Percentiles rank a stretch among this genome's conserved stretches.
These are phyloP conservation scores for Cryptococcus neoformans DNA, from an alignment of 1,284 basidiomycete genomes.

Conservation along the genomic window DNA sequence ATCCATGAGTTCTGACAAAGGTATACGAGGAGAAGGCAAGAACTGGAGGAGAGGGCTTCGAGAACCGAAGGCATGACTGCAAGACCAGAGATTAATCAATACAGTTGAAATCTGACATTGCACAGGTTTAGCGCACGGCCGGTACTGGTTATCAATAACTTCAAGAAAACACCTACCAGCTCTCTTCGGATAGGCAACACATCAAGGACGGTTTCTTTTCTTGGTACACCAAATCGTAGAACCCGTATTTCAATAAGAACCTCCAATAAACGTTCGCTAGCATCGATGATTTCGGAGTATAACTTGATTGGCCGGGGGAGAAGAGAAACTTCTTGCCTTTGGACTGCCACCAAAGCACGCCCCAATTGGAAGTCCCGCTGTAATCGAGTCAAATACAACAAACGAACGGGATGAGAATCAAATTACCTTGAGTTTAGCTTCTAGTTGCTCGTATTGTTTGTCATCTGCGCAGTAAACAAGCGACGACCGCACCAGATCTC, in stretches of 20 bases:
- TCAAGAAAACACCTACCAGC: conserved; percentile 35
- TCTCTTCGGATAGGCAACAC: conserved; percentile 52
- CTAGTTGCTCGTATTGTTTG: conserved; percentile 34
- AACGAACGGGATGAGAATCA: no score
- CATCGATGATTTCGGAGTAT: conserved; percentile 48
- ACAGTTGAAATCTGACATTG: conserved; percentile 41
- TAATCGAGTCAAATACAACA: background rate
- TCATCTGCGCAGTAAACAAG: conserved; percentile 38
- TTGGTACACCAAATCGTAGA: conserved; percentile 46
- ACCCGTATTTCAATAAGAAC: conserved; percentile 47
- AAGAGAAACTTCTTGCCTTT: conserved; percentile 50
- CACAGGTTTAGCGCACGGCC: no score
- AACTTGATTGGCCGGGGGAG: conserved; percentile 51
- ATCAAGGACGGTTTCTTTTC: conserved; percentile 50
- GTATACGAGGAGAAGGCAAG: conserved; percentile 49
- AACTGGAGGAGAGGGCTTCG: conserved; percentile 52
- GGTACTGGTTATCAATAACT: background rate
- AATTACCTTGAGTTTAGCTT: conserved; percentile 27
- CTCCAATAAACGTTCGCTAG: conserved; percentile 45
- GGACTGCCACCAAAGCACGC: conserved; percentile 39
- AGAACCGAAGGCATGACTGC: conserved; percentile 50
- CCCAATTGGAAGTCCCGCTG: conserved; percentile 31
- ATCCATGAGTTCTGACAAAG: conserved; percentile 43
- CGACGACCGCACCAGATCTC: conserved; percentile 40
- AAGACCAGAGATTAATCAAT: conserved; percentile 51